Evolutionary conservation across 1,284 basidiomycete species (phyloP).

Genomic region (Papiliotrema nemorosa): DNA sequence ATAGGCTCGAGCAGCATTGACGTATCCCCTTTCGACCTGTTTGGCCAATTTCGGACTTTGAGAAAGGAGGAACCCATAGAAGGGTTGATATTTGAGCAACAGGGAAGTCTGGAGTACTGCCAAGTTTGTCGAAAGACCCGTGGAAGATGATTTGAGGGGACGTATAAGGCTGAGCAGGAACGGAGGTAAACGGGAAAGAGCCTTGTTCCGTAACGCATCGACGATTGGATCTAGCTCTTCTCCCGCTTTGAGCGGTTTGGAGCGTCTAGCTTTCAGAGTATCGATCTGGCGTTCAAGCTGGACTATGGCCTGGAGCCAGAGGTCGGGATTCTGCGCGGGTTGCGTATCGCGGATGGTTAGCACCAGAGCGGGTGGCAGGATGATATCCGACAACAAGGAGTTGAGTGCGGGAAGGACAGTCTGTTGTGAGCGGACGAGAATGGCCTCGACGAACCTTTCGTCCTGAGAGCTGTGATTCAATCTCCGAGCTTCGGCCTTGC

Average conservation of each 20-base stretch:
- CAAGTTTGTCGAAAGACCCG: constrained; percentile 76
- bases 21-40: constrained; percentile 86
- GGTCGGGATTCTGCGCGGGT: constrained; percentile 60
- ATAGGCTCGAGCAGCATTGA: constrained; percentile 78
- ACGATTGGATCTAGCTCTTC: constrained; percentile 74
- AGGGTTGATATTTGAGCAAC: constrained; percentile 74
- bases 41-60: constrained; percentile 77
- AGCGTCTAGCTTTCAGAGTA: constrained; percentile 59
- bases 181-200: constrained; percentile 78
- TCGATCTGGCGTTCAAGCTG: constrained; percentile 76
- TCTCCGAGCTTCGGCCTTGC: constrained; percentile 81
- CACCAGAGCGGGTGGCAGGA: constrained; percentile 75
- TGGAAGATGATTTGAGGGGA: constrained; percentile 67
- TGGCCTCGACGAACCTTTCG: constrained; percentile 60
- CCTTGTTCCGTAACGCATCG: constrained; percentile 80
- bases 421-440: not conserved
- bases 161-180: constrained; percentile 81
- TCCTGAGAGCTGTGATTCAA: constrained; percentile 78
- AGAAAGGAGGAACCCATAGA: constrained; percentile 81
- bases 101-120: constrained; percentile 87
- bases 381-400: constrained; percentile 72
- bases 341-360: constrained; percentile 76
- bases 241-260: constrained; percentile 84
- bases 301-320: constrained; percentile 75
- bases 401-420: constrained; percentile 75